These are phyloP conservation scores for Arachnopeziza araneosa DNA, from an alignment of 2,329 filamentous ascomycete species.

Conservation along the genomic window DNA sequence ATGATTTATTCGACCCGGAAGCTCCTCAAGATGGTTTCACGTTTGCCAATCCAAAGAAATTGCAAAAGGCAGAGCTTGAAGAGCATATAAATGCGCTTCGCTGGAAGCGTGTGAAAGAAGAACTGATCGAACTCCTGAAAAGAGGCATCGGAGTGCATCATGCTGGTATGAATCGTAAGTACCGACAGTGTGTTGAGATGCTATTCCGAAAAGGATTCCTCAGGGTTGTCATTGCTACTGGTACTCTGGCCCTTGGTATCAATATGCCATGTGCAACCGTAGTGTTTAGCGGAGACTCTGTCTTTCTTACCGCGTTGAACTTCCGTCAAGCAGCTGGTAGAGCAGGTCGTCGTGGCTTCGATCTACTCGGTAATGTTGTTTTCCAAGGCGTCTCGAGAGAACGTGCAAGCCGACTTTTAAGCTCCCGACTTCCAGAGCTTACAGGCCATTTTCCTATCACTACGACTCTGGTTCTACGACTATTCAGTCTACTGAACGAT, in stretches of 20 bases:
- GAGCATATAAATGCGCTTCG: conserved; percentile 46
- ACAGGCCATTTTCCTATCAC: conserved; percentile 76
- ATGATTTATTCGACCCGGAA: conserved; percentile 63
- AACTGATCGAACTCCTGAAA: conserved; percentile 54
- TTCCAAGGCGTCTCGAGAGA: conserved; percentile 60
- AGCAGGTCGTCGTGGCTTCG: conserved; percentile 74
- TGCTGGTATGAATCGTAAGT: conserved; percentile 71
- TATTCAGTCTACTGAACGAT: conserved; percentile 61
- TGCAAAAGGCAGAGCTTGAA: conserved; percentile 53
- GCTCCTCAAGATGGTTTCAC: conserved; percentile 58
- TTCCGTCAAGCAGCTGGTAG: conserved; percentile 73
- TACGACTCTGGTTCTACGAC: conserved; percentile 62
- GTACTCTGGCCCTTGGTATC: conserved; percentile 70
- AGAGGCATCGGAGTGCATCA: conserved; percentile 74
- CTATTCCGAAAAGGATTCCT: conserved; percentile 69
- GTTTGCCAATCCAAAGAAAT: conserved; percentile 58
- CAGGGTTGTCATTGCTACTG: conserved; percentile 67
- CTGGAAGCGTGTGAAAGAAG: conserved; percentile 43
- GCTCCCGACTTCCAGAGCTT: conserved; percentile 66
- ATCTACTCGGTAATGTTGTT: conserved; percentile 74
- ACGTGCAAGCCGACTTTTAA: conserved; percentile 64
- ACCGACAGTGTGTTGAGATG: conserved; percentile 68
- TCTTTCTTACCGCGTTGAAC: conserved; percentile 68
- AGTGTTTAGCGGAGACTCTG: conserved; percentile 67
- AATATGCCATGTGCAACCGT: conserved; percentile 84